These are phyloP conservation scores for Annulohypoxylon maeteangense DNA, from an alignment of 495 filamentous ascomycete genomes.

Conservation along the genomic window DNA sequence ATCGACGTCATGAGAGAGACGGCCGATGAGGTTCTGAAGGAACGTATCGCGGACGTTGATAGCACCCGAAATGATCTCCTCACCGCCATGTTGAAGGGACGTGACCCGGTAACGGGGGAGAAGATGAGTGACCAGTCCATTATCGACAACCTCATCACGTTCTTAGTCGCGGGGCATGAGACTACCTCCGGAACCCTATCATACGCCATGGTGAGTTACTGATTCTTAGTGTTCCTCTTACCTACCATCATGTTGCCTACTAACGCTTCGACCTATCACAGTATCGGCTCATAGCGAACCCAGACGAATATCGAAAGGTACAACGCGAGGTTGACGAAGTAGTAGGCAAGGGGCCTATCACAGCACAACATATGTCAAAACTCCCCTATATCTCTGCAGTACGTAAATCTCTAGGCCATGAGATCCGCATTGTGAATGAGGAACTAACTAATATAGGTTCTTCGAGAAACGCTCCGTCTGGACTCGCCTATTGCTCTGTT, in stretches of 20 bases:
- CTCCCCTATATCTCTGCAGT: constrained; percentile 67
- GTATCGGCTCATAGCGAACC: constrained; percentile 52
- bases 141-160: constrained; percentile 71
- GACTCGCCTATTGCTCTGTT: constrained; percentile 70
- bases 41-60: constrained; percentile 58
- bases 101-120: constrained; percentile 68
- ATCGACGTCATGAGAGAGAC: constrained; percentile 62
- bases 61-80: constrained; percentile 69
- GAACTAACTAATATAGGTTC: constrained; percentile 29
- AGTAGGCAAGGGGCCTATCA: constrained; percentile 66
- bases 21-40: constrained; percentile 63
- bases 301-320: constrained; percentile 45
- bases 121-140: constrained; percentile 65
- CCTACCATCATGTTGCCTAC: not conserved
- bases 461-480: constrained; percentile 74
- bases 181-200: constrained; percentile 67
- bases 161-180: constrained; percentile 74
- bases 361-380: constrained; percentile 68
- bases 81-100: constrained; percentile 69
- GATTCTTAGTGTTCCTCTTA: not conserved
- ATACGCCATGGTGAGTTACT: constrained; percentile 45
- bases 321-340: constrained; percentile 60
- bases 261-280: constrained; percentile 23
- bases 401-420: not conserved
- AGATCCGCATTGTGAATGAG: not conserved